Base-by-base conservation (phyloP, 768 basidiomycete genomes). In the Rhizopogon vinicolor region DNA sequence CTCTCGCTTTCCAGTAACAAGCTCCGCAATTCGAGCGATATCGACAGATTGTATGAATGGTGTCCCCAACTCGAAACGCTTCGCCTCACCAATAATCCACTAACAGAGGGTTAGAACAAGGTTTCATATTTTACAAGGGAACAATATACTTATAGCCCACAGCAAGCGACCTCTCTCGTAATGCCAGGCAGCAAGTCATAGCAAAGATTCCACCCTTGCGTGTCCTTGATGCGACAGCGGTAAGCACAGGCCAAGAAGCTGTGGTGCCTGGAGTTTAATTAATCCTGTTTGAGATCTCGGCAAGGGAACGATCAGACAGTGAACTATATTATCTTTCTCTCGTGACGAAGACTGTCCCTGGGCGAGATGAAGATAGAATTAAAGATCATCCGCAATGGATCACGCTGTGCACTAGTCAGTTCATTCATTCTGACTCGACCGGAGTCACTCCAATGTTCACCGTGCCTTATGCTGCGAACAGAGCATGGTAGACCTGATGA, bases 291-390 rank as follows among this genome's bases (percentile, higher is more conserved):
- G 60, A 93, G 90, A 81, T 94, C 44, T 80, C 86, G 8, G 59
- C 66, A 8, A 83, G 78, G 59, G 90, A 93, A 66, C 79, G 93
- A 41, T 74, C 71, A n/a, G 93, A 95, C 63, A 82, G 84, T 48
- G 93, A 96, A 69, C 66, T 91, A 25, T 89, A 89, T 65, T 96
- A 93, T 70, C 75, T 93, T 48, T 87, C 89, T 10, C 75, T 78
- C 58, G 72, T 91, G 58, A 74, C 76, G 51, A 79, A 77, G 44
- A 67, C 79, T 41, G 76, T 75, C 29, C 71, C 74, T 41, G 63
- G 65, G 10, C 52, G 58, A 40, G 72, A 78, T 39, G 72, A 79
- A 18, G 78, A 76, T 42, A 77, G 77, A 50, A 56, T 64, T 56
- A 65, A 70, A 62, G 68, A 72, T 60, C 85, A 92, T 64, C 87